These are phyloP conservation scores for Citrus sinensis DNA, from an alignment of 345 rosid genomes.

Conservation along the genomic window DVS_A1.0 CM039163.1:49035001-49035500, in stretches of 20 bases:
- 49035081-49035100: constrained; percentile 22
- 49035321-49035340: constrained; percentile 16
- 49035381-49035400: constrained; percentile 33
- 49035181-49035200: constrained; percentile 7
- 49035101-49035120: constrained; percentile 24
- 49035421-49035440: constrained; percentile 28
- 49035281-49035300: background rate
- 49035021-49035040: constrained; percentile 36
- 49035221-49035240: background rate
- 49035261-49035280: background rate
- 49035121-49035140: constrained; percentile 19
- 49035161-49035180: constrained; percentile 4
- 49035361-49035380: constrained; percentile 24
- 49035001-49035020: constrained; percentile 18
- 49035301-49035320: background rate
- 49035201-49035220: background rate
- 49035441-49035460: constrained; percentile 20
- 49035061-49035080: constrained; percentile 14
- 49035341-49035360: constrained; percentile 27
- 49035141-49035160: constrained; percentile 32
- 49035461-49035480: constrained; percentile 33
- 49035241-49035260: background rate
- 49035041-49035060: constrained; percentile 17
- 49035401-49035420: constrained; percentile 24
- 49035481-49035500: constrained; percentile 26